Percentiles rank a stretch among this genome's conserved stretches.
phyloP scores from a whole-genome alignment of 1,139 yeast genomes.

The Geotrichum macrosporum region DNA sequence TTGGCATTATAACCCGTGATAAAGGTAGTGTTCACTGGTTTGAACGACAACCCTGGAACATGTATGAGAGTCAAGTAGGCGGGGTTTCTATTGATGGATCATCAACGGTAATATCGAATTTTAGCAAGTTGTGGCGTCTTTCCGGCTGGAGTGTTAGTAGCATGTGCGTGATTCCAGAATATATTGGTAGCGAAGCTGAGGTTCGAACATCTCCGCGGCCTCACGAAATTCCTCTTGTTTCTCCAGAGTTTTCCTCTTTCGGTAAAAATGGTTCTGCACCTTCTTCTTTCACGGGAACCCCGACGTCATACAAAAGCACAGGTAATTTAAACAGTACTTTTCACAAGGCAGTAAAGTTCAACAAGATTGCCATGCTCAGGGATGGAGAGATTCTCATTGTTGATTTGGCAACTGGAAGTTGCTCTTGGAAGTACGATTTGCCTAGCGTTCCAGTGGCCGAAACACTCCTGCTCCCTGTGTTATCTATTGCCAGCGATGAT shows the following conservation, averaged over 20 bases:
- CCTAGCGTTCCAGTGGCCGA: slow-evolving; percentile 36
- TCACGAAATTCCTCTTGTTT: neutral
- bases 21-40: slow-evolving; percentile 67
- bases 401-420: slow-evolving; percentile 46
- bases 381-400: slow-evolving; percentile 43
- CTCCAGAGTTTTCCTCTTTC: neutral
- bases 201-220: neutral
- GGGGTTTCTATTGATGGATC: slow-evolving; percentile 18
- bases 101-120: slow-evolving; percentile 5
- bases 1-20: slow-evolving; percentile 53
- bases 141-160: slow-evolving; percentile 31
- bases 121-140: slow-evolving; percentile 33
- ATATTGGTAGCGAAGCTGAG: slow-evolving; percentile 19
- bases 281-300: no score
- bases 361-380: slow-evolving; percentile 24
- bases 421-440: slow-evolving; percentile 45
- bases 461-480: slow-evolving; percentile 11
- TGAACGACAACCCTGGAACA: slow-evolving; percentile 26
- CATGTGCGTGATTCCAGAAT: slow-evolving; percentile 21
- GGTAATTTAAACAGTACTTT: no score
- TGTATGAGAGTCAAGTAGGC: slow-evolving; percentile 17
- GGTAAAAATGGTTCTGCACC: neutral
- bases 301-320: no score
- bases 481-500: neutral
- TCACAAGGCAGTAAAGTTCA: neutral